Percentiles rank a stretch among this genome's conserved stretches.
Conservation (phyloP, 495 filamentous ascomycete genomes). For the Barbatosphaeria neglecta region DNA sequence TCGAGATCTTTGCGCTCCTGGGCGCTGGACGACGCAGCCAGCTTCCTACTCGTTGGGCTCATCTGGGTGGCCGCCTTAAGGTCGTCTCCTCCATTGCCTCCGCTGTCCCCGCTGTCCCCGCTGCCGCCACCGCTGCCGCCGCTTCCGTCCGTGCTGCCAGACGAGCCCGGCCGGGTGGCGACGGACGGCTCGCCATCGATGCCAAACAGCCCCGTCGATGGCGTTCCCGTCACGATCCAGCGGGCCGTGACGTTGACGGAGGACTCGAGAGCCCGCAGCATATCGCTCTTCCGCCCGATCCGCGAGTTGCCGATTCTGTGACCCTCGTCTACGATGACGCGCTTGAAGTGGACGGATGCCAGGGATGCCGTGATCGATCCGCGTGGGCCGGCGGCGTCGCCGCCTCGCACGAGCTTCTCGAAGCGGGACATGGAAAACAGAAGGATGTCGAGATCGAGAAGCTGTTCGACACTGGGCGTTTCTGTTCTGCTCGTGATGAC, state of each 20-base stretch:
- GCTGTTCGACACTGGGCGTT: constrained; percentile 45
- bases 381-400: not conserved
- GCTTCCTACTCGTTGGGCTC: not conserved
- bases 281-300: constrained; percentile 45
- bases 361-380: constrained; percentile 33
- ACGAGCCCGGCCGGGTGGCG: not conserved
- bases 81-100: too few relatives aligned
- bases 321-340: constrained; percentile 86
- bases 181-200: constrained; percentile 22
- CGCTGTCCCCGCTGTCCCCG: too few relatives aligned
- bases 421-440: constrained; percentile 67
- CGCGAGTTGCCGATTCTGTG: constrained; percentile 59
- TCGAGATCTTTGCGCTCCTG: constrained; percentile 63
- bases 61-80: not conserved
- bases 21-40: constrained; percentile 15
- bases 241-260: constrained; percentile 59
- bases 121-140: too few relatives aligned
- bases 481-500: constrained; percentile 36
- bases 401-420: constrained; percentile 41
- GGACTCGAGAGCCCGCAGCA: constrained; percentile 54
- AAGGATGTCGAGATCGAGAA: constrained; percentile 65
- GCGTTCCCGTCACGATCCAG: constrained; percentile 90
- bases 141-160: constrained; percentile 8
- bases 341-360: constrained; percentile 64
- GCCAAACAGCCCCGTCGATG: constrained; percentile 69